phyloP scores from a whole-genome alignment of 2,329 filamentous ascomycete genomes.

The Aspergillus felis region DNA sequence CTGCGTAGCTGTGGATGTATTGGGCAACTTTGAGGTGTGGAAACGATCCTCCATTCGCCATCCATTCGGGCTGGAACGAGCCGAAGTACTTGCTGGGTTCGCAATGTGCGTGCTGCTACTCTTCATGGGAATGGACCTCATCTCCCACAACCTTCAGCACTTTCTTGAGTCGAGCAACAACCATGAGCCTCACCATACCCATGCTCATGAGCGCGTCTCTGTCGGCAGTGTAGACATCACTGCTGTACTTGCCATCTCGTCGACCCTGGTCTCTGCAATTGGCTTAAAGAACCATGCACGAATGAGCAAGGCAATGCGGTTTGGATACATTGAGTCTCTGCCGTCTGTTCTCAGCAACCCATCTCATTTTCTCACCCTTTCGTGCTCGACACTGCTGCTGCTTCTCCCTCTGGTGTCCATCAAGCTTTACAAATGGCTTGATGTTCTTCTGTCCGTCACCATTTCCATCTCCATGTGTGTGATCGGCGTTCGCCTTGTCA shows the following conservation, averaged over 20 bases:
- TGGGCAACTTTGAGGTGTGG: slow-evolving; percentile 98
- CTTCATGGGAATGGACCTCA: slow-evolving; percentile 95
- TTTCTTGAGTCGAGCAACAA: slow-evolving; percentile 71
- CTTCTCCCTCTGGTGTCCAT: slow-evolving; percentile 77
- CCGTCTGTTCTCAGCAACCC: slow-evolving; percentile 90
- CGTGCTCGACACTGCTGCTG: slow-evolving; percentile 75
- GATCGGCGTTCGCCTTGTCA: slow-evolving; percentile 76
- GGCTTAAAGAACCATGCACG: slow-evolving; percentile 85
- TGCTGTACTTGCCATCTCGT: slow-evolving; percentile 73
- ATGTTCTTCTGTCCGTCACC: slow-evolving; percentile 72
- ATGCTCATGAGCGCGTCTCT: slow-evolving; percentile 63
- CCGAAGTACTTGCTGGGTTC: slow-evolving; percentile 91
- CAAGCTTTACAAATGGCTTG: slow-evolving; percentile 76
- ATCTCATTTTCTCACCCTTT: slow-evolving; percentile 89
- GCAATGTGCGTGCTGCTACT: slow-evolving; percentile 92
- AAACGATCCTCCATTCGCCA: slow-evolving; percentile 86
- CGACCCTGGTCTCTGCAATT: slow-evolving; percentile 81
- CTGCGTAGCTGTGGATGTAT: slow-evolving; percentile 86
- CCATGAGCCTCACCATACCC: slow-evolving; percentile 70
- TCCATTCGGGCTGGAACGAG: slow-evolving; percentile 86
- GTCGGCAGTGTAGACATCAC: slow-evolving; percentile 77
- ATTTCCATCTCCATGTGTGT: slow-evolving; percentile 87
- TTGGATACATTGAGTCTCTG: slow-evolving; percentile 75
- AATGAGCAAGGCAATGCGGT: slow-evolving; percentile 86
- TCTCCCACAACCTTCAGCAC: slow-evolving; percentile 91